Percentiles rank a stretch among this genome's conserved stretches.
phyloP scores from a whole-genome alignment of 2,329 filamentous ascomycete species.

The Hypomyces perniciosus region DNA sequence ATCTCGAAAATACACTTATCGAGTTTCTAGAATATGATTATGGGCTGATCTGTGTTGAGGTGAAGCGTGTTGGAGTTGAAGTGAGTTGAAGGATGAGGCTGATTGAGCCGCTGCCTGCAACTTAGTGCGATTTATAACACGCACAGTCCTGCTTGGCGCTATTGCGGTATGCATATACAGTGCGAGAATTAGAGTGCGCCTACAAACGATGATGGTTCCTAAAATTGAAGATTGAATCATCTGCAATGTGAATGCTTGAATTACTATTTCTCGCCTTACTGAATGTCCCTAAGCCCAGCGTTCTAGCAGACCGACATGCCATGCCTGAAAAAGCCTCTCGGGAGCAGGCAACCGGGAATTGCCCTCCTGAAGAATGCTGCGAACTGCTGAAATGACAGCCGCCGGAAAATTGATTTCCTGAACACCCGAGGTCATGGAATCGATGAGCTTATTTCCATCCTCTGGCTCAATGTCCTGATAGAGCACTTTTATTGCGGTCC shows the following conservation, averaged over 20 bases:
- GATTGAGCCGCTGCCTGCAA: no score
- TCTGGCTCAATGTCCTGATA: conserved; percentile 38
- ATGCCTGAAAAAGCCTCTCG: conserved; percentile 56
- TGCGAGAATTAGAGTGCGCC: no score
- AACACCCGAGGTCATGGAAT: conserved; percentile 48
- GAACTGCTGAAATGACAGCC: conserved; percentile 42
- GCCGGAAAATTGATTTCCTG: conserved; percentile 53
- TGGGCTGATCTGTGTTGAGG: no score
- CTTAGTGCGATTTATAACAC: no score
- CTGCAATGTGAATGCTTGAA: not conserved
- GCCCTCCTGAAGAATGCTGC: conserved; percentile 39
- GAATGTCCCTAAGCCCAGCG: conserved; percentile 23
- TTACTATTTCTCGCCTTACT: not conserved
- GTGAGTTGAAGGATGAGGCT: no score
- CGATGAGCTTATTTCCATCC: conserved; percentile 44
- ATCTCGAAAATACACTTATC: no score
- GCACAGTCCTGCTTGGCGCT: no score
- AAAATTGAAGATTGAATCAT: not conserved
- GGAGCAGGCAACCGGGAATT: conserved; percentile 46
- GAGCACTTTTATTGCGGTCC: conserved; percentile 47
- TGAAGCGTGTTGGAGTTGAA: no score
- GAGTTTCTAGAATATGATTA: no score
- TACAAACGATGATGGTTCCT: no score
- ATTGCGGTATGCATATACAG: no score
- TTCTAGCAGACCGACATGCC: conserved; percentile 59